Evolutionary conservation across 2,329 filamentous ascomycete species (phyloP).

Genomic region (Fusarium concolor): DNA sequence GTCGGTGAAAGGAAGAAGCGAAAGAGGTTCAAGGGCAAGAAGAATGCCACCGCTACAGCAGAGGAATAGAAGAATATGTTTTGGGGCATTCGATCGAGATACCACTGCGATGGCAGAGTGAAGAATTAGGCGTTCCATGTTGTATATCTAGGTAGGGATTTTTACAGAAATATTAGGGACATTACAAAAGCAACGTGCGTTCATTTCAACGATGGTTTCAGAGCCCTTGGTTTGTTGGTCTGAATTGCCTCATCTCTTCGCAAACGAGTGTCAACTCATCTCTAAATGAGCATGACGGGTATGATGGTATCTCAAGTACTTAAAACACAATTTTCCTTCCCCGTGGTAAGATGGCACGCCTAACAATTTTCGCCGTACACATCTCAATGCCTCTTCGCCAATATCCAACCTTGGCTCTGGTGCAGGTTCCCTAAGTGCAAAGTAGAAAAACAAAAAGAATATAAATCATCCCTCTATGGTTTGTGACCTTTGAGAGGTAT

Average conservation of each 20-base stretch:
- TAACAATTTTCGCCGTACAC: constrained; percentile 25
- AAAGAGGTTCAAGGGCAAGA: constrained; percentile 63
- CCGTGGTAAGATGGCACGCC: constrained; percentile 16
- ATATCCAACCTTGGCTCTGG: not conserved
- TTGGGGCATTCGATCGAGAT: constrained; percentile 29
- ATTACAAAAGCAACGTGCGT: constrained; percentile 19
- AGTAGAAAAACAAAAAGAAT: not conserved
- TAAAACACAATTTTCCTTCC: constrained; percentile 31
- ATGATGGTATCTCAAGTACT: constrained; percentile 43
- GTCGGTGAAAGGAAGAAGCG: constrained; percentile 58
- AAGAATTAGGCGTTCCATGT: constrained; percentile 41
- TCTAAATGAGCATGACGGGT: constrained; percentile 28
- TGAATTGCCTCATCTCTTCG: constrained; percentile 14
- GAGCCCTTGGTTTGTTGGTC: not conserved
- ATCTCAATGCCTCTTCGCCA: constrained; percentile 27
- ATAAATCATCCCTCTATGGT: not conserved
- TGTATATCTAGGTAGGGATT: constrained; percentile 23
- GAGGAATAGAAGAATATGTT: constrained; percentile 27
- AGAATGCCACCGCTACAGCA: constrained; percentile 44
- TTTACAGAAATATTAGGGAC: constrained; percentile 24
- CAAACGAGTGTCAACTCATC: constrained; percentile 28
- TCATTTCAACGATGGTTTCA: not conserved
- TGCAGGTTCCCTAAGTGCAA: not conserved
- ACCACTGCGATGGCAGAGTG: constrained; percentile 34
- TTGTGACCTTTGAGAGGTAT: not conserved